Conservation (phyloP, 306 rosid genomes). For the Casuarina cunninghamiana region DNA sequence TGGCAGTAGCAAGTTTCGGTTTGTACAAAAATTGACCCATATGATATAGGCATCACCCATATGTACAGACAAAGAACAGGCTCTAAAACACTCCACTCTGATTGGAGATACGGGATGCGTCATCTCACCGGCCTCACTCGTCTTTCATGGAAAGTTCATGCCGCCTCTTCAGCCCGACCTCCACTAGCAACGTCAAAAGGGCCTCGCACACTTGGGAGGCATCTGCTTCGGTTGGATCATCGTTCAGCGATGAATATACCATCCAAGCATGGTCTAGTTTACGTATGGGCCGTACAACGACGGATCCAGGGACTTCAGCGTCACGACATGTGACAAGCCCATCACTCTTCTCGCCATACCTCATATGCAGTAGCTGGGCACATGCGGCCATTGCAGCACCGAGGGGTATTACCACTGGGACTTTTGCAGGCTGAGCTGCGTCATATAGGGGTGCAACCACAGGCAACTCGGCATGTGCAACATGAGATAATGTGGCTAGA, state of each 20-base stretch:
- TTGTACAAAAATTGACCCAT: no score
- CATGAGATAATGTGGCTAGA: constrained; percentile 76
- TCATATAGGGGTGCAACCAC: constrained; percentile 40
- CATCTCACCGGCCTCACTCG: constrained; percentile 33
- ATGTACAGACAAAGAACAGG: not conserved
- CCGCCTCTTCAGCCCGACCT: constrained; percentile 68
- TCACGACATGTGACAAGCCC: constrained; percentile 92
- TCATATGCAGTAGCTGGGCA: constrained; percentile 81
- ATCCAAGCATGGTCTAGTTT: constrained; percentile 97
- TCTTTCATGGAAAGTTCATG: constrained; percentile 62
- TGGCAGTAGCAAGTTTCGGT: no score
- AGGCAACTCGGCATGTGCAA: constrained; percentile 91
- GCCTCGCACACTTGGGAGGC: constrained; percentile 97
- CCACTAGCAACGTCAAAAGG: constrained; percentile 75
- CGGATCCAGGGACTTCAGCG: constrained; percentile 90
- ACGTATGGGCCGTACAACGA: constrained; percentile 77
- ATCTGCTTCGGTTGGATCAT: constrained; percentile 68
- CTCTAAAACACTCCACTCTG: not conserved
- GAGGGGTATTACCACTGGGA: constrained; percentile 85
- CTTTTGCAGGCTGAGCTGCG: constrained; percentile 57
- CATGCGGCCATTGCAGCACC: constrained; percentile 99
- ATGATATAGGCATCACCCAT: not conserved
- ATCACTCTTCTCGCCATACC: constrained; percentile 91
- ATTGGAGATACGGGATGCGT: not conserved
- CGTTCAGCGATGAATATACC: constrained; percentile 77